A percentile compares a stretch with the other conserved stretches of the same genome.
Evolutionary conservation across 176 grass and related monocot genomes (phyloP).

Genomic region (Triticum aestivum): DNA sequence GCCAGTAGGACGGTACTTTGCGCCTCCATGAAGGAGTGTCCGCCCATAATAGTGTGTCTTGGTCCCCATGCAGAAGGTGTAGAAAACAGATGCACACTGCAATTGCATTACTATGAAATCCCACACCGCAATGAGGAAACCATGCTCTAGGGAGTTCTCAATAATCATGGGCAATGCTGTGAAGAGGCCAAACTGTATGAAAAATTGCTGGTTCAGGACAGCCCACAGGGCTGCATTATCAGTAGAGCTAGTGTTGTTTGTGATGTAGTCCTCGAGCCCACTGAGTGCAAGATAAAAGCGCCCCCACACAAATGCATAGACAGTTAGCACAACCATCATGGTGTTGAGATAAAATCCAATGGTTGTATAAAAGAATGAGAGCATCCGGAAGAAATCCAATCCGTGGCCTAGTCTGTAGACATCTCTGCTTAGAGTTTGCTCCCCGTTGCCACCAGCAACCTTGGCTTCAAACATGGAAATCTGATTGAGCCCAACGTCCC

Average conservation of each 20-base stretch:
- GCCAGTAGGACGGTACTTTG: constrained; percentile 89
- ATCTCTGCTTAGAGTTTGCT: constrained; percentile 89
- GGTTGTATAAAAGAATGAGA: constrained; percentile 94
- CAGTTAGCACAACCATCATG: constrained; percentile 89
- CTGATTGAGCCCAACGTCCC: constrained; percentile 87
- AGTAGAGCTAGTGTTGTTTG: constrained; percentile 49
- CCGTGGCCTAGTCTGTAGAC: constrained; percentile 88
- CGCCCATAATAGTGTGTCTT: constrained; percentile 94
- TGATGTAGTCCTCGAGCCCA: constrained; percentile 73
- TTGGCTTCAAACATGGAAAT: constrained; percentile 96
- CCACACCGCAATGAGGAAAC: constrained; percentile 87
- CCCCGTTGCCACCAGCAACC: constrained; percentile 85
- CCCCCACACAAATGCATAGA: constrained; percentile 95
- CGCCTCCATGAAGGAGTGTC: constrained; percentile 90
- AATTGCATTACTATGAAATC: constrained; percentile 95
- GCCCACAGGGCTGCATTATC: constrained; percentile 77
- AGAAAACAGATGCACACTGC: constrained; percentile 90
- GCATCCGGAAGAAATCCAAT: constrained; percentile 94
- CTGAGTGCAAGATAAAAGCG: constrained; percentile 94
- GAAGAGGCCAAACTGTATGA: constrained; percentile 91
- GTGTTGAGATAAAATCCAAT: constrained; percentile 96
- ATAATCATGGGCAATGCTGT: constrained; percentile 94
- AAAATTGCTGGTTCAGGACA: constrained; percentile 88
- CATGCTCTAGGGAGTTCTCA: constrained; percentile 86
- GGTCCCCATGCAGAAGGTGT: constrained; percentile 94